A percentile compares a stretch with the other conserved stretches of the same genome.
phyloP scores from a whole-genome alignment of 306 rosid genomes.

The Astragalus membranaceus region DNA sequence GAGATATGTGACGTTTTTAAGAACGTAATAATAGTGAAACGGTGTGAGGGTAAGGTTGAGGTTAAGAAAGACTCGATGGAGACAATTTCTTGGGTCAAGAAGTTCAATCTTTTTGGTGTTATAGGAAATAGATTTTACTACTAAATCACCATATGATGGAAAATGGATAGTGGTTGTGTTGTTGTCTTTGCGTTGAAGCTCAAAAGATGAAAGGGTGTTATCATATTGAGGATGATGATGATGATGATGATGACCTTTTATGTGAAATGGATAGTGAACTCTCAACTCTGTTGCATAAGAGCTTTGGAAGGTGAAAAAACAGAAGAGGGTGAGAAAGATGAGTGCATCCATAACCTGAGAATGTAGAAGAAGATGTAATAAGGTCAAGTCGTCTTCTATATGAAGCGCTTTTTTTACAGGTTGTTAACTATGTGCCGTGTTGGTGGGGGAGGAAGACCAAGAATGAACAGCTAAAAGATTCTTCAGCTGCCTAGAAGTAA shows the following conservation, averaged over 20 bases:
- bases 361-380: slow-evolving; percentile 1
- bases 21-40: slow-evolving; percentile 41
- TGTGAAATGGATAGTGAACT: slow-evolving; percentile 41
- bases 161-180: slow-evolving; percentile 54
- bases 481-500: slow-evolving; percentile 15
- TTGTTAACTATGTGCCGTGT: background rate
- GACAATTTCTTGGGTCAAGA: slow-evolving; percentile 54
- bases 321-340: slow-evolving; percentile 38
- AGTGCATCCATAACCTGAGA: slow-evolving; percentile 31
- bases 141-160: slow-evolving; percentile 48
- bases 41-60: slow-evolving; percentile 63
- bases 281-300: slow-evolving; percentile 23
- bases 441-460: background rate
- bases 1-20: slow-evolving; percentile 47
- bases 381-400: background rate
- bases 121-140: slow-evolving; percentile 65
- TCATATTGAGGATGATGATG: background rate
- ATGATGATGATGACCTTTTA: slow-evolving; percentile 3
- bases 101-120: slow-evolving; percentile 46
- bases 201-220: slow-evolving; percentile 21
- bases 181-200: slow-evolving; percentile 25
- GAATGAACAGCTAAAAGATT: background rate
- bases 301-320: slow-evolving; percentile 27
- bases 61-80: slow-evolving; percentile 57
- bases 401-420: background rate